Percentiles rank a stretch among this genome's conserved stretches.
phyloP scores from a whole-genome alignment of 805 yeast genomes.

The Lachancea sp. region DNA sequence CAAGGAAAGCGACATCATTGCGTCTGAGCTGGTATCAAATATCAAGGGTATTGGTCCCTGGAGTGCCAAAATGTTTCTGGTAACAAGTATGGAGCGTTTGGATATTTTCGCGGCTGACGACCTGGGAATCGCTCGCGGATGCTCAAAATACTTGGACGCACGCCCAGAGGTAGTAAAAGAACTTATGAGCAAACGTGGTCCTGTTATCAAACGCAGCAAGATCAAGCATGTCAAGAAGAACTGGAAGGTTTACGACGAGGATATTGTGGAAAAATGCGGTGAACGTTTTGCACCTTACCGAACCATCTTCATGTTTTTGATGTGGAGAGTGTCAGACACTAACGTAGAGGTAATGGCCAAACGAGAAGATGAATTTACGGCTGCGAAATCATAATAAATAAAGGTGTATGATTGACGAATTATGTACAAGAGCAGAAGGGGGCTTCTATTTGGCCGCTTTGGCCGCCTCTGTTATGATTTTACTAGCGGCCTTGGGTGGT shows the following conservation, averaged over 20 bases:
- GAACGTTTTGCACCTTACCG: conserved; percentile 59
- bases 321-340: conserved; percentile 68
- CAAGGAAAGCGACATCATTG: conserved; percentile 36
- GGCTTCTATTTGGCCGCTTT: conserved; percentile 22
- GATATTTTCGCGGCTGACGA: conserved; percentile 76
- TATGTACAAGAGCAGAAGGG: no score
- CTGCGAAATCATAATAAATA: neutral
- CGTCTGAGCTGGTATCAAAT: conserved; percentile 39
- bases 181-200: conserved; percentile 37
- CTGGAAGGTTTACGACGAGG: conserved; percentile 65
- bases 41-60: conserved; percentile 76
- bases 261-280: conserved; percentile 49
- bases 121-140: conserved; percentile 80
- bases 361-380: conserved; percentile 21
- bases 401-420: no score
- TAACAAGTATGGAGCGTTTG: conserved; percentile 58
- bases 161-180: conserved; percentile 45
- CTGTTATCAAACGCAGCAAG: conserved; percentile 30
- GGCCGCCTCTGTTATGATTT: conserved; percentile 34
- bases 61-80: conserved; percentile 84
- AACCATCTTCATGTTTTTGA: conserved; percentile 57
- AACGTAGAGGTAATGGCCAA: conserved; percentile 42
- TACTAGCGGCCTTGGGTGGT: conserved; percentile 24
- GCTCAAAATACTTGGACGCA: conserved; percentile 52
- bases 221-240: conserved; percentile 42